Percentiles rank a stretch among this genome's conserved stretches.
phyloP scores from a whole-genome alignment of 495 filamentous ascomycete genomes.

The Penicillium longicatenatum region DNA sequence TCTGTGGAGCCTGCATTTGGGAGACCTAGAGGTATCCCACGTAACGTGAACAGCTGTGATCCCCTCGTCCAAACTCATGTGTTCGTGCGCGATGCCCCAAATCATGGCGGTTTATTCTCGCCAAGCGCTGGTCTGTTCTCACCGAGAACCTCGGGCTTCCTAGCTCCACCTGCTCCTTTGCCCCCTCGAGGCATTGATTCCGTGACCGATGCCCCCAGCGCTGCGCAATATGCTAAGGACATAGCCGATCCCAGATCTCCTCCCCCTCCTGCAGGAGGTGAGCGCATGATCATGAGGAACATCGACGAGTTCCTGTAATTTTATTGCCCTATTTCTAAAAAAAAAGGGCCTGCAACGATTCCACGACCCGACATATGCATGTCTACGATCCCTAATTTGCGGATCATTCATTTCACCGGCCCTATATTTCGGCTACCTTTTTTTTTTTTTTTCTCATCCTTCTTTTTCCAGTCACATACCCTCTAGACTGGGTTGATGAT shows the following conservation, averaged over 20 bases:
- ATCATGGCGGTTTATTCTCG: conserved; percentile 45
- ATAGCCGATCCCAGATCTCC: conserved; percentile 53
- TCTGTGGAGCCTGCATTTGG: conserved; percentile 27
- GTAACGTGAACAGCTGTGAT: conserved; percentile 31
- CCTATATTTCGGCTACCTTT: conserved; percentile 13
- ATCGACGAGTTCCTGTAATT: conserved; percentile 56
- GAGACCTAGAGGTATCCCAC: conserved; percentile 20
- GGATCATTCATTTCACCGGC: conserved; percentile 19
- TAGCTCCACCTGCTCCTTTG: conserved; percentile 38
- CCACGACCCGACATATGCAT: conserved; percentile 34
- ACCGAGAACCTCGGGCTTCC: conserved; percentile 50
- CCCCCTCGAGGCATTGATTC: conserved; percentile 36
- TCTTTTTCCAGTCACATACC: conserved; percentile 28
- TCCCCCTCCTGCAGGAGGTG: conserved; percentile 46
- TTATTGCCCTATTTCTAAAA: conserved; percentile 8
- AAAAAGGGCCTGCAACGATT: conserved; percentile 33
- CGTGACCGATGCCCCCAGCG: conserved; percentile 28
- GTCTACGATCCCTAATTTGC: conserved; percentile 19
- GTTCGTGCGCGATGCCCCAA: conserved; percentile 41
- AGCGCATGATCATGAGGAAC: conserved; percentile 53
- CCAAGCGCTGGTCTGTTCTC: conserved; percentile 51
- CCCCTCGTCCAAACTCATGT: conserved; percentile 37
- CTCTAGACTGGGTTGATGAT: conserved; percentile 34
- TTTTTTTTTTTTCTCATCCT: conserved; percentile 13
- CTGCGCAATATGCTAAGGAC: conserved; percentile 32